Base-by-base conservation (phyloP, 345 rosid genomes). In the Sapria himalayana region DNA sequence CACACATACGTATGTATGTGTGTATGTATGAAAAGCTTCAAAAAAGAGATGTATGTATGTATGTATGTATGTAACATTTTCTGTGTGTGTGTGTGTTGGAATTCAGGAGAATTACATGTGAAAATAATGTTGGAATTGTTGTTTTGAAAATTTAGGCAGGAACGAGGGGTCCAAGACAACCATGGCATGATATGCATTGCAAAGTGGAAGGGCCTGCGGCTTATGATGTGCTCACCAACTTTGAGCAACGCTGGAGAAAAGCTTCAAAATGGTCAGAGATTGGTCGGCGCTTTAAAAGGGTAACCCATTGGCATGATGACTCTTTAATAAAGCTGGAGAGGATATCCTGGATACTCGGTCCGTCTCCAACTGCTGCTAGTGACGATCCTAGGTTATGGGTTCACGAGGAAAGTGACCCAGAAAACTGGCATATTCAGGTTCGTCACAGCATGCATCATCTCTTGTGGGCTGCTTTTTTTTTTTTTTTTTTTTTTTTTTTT, bases 131-230 rank as follows among this genome's bases (percentile, higher is more conserved):
- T n/a, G n/a, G n/a, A n/a, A n/a, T n/a, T n/a, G n/a, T n/a, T n/a
- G n/a, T 27, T 13, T 36, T 20, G 20, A n/a, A 37, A 34, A 45
- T 43, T 9, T 55, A 84, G 95, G 56, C 61, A 29, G 85, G 66
- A 57, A 72, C 50, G 15, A 72, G 54, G 58, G 89, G 55, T 37
- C 95, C 95, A 14, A 79, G 93, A 55, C 52, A 84, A 58, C 95
- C 93, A 3, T 76, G 95, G 93, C 89, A 79, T 59, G 95, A 84
- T 48, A 61, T 69, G 54, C 95, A 84, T 45, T 84, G 93, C 67
- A 76, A 65, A 56, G 56, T 84, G 29, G 93, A 84, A 59, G 95
- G 95, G 7, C 93, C 95, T n/a, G 89, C 95, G 44, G 93, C 95
- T 23, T 84, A 78, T 46, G 95, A 84, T 27, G 64, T 84, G 38